These are phyloP conservation scores for Sporisorium exsertum DNA, from an alignment of 1,284 basidiomycete genomes.

Conservation along the genomic window DNA sequence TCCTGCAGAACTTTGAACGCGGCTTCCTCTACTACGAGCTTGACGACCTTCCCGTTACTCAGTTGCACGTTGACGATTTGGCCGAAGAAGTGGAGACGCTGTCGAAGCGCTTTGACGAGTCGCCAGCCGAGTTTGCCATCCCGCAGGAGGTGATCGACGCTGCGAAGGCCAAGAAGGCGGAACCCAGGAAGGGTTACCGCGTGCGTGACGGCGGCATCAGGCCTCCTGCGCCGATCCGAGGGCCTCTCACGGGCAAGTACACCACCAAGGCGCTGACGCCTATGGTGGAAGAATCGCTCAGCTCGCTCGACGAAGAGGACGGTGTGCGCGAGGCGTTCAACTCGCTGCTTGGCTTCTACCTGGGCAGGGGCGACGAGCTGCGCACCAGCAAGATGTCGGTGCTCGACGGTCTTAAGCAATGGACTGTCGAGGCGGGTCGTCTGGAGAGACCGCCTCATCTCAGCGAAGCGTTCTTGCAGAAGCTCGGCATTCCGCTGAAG, in stretches of 20 bases:
- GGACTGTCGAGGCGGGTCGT: constrained; percentile 39
- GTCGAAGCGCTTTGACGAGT: constrained; percentile 73
- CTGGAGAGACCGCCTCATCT: constrained; percentile 42
- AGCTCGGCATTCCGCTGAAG: constrained; percentile 38
- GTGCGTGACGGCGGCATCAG: constrained; percentile 1
- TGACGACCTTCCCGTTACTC: constrained; percentile 79
- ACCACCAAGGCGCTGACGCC: constrained; percentile 21
- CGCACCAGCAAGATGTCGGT: constrained; percentile 40
- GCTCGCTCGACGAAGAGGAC: constrained; percentile 19
- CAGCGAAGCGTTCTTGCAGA: constrained; percentile 39
- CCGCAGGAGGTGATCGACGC: constrained; percentile 20
- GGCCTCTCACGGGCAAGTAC: constrained; percentile 42
- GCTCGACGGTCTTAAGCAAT: constrained; percentile 51
- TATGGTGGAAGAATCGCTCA: constrained; percentile 17
- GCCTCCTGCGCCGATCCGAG: constrained; percentile 22
- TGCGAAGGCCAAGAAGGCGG: constrained; percentile 18
- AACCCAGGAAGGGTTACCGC: constrained; percentile 8
- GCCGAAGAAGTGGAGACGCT: constrained; percentile 73
- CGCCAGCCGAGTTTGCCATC: constrained; percentile 68
- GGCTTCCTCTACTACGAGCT: constrained; percentile 79
- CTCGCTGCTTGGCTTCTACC: constrained; percentile 59
- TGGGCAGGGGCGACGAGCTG: constrained; percentile 38
- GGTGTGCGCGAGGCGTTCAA: constrained; percentile 32
- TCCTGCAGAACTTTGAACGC: constrained; percentile 85
- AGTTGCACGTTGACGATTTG: constrained; percentile 74